Base-by-base conservation (phyloP, 2,329 filamentous ascomycete species). In the Beauveria sp. region DNA sequence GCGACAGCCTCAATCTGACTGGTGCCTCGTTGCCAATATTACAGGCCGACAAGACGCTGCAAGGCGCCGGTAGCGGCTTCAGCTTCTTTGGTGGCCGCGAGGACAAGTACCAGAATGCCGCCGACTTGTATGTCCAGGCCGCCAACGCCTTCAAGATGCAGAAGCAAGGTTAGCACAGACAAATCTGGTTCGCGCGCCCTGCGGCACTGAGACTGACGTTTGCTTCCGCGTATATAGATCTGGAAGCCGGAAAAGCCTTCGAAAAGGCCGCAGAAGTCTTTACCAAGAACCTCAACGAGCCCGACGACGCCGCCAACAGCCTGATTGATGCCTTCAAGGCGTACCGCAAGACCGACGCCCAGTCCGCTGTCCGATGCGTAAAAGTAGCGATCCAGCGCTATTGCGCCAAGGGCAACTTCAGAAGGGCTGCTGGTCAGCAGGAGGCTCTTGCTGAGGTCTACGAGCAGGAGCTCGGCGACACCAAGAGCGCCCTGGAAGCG, bases 291-390 rank as follows among this genome's bases (percentile, higher is more conserved):
- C 83, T 98, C 56, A 96, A 92, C 72, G 93, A 98, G 72, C 90
- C 89, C 48, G 91, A 96, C 73, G 95, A 98, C 72, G 91, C 92
- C 53, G 93, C 93, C 66, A 96, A 96, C 76, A 88, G 89, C 53
- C 80, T 92, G 64, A 85, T 88, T 70, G 93, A 98, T 74, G 95
- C 95, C 58, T 98, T 93, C 83, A 97, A 98, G 80, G 89, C 91
- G 64, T 98, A 97, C 79, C 85, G 88, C 69, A 96, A 92, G 76
- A 87, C 89, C 59, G 87, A 90, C 69, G 92, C 92, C 22, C 82
- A 91, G 71, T 88, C 93, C 69, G 93, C 93, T 18, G 90, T 89
- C 49, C 82, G 90, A 64, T 92, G 90, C 70, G 79, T 97, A 61
- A 85, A 91, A 66, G 79, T 87, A 66, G 89, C 92, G 46, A 91